phyloP scores from a whole-genome alignment of 2,329 filamentous ascomycete species.

The Verticillium dahliae region DNA sequence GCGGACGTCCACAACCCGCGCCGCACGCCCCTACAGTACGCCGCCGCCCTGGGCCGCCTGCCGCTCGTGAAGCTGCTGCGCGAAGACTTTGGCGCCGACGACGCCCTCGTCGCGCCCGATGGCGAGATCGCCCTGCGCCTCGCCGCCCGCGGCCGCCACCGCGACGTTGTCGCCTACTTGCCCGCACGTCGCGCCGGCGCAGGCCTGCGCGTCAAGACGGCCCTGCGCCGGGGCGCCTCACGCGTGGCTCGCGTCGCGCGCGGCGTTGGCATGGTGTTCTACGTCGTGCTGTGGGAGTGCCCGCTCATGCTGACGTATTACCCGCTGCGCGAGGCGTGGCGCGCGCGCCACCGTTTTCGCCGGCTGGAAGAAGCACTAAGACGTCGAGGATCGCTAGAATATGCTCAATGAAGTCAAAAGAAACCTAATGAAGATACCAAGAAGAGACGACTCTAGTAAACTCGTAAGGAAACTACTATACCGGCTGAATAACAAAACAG shows the following conservation, averaged over 20 bases:
- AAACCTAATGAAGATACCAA: too few relatives aligned
- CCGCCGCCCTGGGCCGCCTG: constrained; percentile 31
- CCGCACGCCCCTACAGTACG: constrained; percentile 38
- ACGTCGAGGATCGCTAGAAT: too few relatives aligned
- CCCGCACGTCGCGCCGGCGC: constrained; percentile 30
- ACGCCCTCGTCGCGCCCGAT: constrained; percentile 35
- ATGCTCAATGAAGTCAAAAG: too few relatives aligned
- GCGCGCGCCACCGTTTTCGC: constrained; percentile 18
- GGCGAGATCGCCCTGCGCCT: constrained; percentile 38
- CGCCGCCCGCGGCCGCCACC: constrained; percentile 31
- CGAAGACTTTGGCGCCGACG: constrained; percentile 32
- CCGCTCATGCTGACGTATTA: constrained; percentile 14
- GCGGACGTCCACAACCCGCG: constrained; percentile 9
- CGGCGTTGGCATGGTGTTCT: constrained; percentile 16
- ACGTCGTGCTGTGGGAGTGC: constrained; percentile 19
- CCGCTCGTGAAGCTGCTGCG: constrained; percentile 33
- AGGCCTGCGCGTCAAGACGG: constrained; percentile 27
- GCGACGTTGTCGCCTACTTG: constrained; percentile 35
- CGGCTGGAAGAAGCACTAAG: constrained; percentile 22
- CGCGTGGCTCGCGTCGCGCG: constrained; percentile 14
- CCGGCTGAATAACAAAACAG: too few relatives aligned
- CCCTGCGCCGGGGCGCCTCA: constrained; percentile 21
- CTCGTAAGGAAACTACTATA: too few relatives aligned
- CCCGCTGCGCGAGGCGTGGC: constrained; percentile 14
- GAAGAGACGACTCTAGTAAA: too few relatives aligned